Percentiles rank a stretch among this genome's conserved stretches.
Conservation (phyloP, 495 filamentous ascomycete genomes). For the Hapsidospora chrysogenum region DNA sequence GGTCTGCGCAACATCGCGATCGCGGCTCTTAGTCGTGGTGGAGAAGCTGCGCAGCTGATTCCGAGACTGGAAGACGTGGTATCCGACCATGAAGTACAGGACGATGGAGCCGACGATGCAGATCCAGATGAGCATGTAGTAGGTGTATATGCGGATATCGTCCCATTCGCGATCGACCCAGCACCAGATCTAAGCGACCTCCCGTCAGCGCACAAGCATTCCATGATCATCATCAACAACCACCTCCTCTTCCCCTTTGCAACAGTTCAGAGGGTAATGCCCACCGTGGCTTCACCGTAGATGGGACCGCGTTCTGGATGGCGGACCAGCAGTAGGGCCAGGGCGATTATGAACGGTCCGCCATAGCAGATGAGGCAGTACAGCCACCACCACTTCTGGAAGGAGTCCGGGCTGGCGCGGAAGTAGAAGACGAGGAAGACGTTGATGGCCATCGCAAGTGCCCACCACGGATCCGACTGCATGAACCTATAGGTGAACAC, state of each 20-base stretch:
- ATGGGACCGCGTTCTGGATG: constrained; percentile 24
- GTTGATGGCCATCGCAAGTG: constrained; percentile 59
- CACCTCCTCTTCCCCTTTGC: background rate
- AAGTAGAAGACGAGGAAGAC: constrained; percentile 64
- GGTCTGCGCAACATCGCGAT: too few relatives aligned
- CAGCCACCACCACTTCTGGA: constrained; percentile 45
- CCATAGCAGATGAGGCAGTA: constrained; percentile 55
- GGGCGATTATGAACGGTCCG: constrained; percentile 46
- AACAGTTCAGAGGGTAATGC: background rate
- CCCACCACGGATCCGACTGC: constrained; percentile 29
- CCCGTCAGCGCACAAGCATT: background rate
- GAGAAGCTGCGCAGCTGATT: constrained; percentile 22
- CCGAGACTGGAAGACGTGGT: constrained; percentile 39
- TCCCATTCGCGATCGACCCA: constrained; percentile 53
- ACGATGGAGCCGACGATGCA: constrained; percentile 44
- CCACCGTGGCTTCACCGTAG: constrained; percentile 49
- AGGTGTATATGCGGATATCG: constrained; percentile 48
- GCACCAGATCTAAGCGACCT: constrained; percentile 45
- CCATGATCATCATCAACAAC: too few relatives aligned
- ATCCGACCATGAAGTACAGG: constrained; percentile 52
- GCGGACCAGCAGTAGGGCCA: constrained; percentile 44
- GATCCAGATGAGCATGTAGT: constrained; percentile 66
- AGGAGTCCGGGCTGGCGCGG: constrained; percentile 39
- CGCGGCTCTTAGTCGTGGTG: constrained; percentile 7
- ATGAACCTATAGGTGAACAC: constrained; percentile 17